Evolutionary conservation across 208 protist genomes (phyloP).

Genomic region (Wallacemonas sp.): DNA sequence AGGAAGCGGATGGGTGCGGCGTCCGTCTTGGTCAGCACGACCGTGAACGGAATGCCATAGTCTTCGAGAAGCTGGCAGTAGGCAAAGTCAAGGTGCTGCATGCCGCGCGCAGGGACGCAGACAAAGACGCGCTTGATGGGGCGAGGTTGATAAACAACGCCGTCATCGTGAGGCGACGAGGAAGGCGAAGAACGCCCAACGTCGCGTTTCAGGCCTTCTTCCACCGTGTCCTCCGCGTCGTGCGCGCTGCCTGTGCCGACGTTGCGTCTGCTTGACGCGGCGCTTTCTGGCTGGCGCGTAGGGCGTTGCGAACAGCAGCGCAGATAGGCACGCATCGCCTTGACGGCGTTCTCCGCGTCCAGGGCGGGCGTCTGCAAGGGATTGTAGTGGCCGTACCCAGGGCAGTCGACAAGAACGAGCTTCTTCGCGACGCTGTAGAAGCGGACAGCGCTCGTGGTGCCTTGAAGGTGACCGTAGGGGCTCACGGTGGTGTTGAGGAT

Average conservation of each 20-base stretch:
- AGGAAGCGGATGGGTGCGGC: conserved; percentile 81
- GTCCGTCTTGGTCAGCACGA: conserved; percentile 89
- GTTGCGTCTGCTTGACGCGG: neutral
- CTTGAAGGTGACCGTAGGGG: conserved; percentile 82
- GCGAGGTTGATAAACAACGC: conserved; percentile 21
- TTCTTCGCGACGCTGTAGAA: conserved; percentile 79
- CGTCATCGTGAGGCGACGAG: neutral
- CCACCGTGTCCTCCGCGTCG: neutral
- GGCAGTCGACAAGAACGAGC: conserved; percentile 81
- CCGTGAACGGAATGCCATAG: conserved; percentile 65
- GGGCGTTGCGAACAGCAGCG: conserved; percentile 17
- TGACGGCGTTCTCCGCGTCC: conserved; percentile 72
- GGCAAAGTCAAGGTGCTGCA: conserved; percentile 70
- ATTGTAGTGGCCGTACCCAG: conserved; percentile 87
- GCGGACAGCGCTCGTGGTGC: conserved; percentile 69
- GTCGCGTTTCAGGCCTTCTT: neutral
- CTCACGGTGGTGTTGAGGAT: conserved; percentile 81
- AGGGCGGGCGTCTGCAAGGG: conserved; percentile 52
- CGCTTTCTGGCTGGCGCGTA: too few species aligned
- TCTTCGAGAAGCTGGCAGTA: conserved; percentile 77
- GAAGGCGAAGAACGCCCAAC: too few species aligned
- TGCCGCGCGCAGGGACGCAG: conserved; percentile 68
- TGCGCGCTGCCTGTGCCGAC: neutral
- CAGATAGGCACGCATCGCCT: conserved; percentile 72
- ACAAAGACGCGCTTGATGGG: conserved; percentile 79